phyloP scores from a whole-genome alignment of 1,284 basidiomycete genomes.

The Peniophora sp. region DNA sequence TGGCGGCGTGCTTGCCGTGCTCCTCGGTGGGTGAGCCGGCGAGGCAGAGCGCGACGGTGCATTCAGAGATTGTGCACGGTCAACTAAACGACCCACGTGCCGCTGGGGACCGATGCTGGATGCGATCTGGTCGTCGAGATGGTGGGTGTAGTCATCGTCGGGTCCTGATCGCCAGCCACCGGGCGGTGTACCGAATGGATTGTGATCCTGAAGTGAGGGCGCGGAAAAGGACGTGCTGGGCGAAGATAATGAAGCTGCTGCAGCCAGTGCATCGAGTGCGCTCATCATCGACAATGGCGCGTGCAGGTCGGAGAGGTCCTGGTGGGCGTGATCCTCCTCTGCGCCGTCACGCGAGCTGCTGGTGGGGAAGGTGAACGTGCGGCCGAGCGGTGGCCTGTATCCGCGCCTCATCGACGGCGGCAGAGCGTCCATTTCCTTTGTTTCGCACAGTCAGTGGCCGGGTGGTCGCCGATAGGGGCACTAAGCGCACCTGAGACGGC shows the following conservation, averaged over 20 bases:
- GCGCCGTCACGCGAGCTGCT: not conserved
- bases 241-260: not conserved
- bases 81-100: too few species aligned
- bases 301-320: not conserved
- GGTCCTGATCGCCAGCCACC: too few species aligned
- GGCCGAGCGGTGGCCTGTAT: not conserved
- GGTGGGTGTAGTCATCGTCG: too few species aligned
- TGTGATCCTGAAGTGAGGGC: not conserved
- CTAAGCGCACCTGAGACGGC: too few species aligned
- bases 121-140: too few species aligned
- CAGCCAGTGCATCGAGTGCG: not conserved
- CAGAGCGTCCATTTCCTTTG: not conserved
- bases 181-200: too few species aligned
- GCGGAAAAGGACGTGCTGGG: not conserved
- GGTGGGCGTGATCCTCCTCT: not conserved
- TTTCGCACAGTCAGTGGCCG: too few species aligned
- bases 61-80: too few species aligned
- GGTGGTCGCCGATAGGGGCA: too few species aligned
- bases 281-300: not conserved
- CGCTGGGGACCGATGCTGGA: too few species aligned
- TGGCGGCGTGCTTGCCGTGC: not conserved
- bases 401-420: not conserved
- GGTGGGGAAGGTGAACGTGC: not conserved
- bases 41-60: not conserved
- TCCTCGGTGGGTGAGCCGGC: not conserved